Conservation (phyloP, 768 basidiomycete genomes). For the Kwoniella sp. region DNA sequence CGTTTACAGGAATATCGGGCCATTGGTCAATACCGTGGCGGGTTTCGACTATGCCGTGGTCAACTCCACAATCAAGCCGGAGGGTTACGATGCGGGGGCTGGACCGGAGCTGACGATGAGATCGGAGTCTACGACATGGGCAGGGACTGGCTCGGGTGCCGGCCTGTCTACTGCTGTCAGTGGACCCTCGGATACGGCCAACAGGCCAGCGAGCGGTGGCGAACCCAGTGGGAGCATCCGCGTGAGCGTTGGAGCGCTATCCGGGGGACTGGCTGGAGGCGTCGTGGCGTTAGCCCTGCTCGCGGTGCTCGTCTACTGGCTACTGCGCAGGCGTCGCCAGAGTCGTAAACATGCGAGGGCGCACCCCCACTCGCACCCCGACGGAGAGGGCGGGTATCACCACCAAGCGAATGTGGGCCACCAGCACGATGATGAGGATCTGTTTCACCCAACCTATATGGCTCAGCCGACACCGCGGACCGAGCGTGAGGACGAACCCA, state of each 20-base stretch:
- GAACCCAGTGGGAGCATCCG: not conserved
- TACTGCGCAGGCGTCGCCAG: constrained; percentile 6
- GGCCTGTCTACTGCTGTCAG: not conserved
- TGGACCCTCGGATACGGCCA: not conserved
- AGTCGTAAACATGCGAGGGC: no score
- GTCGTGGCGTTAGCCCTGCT: constrained; percentile 32
- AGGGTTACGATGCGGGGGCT: not conserved
- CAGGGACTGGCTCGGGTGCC: not conserved
- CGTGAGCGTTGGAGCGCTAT: constrained; percentile 25
- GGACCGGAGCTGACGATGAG: not conserved
- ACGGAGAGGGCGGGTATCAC: no score
- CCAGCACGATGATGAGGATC: no score
- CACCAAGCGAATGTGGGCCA: no score
- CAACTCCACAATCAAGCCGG: constrained; percentile 14
- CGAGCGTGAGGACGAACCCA: no score
- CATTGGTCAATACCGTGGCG: not conserved
- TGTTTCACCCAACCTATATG: no score
- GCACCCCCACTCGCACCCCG: no score
- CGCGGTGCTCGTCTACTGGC: constrained; percentile 20
- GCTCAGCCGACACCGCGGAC: no score
- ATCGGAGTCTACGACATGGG: not conserved
- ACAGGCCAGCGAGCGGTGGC: not conserved
- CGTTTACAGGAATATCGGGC: constrained; percentile 11
- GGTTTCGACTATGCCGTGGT: constrained; percentile 17
- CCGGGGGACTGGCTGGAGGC: constrained; percentile 31